Conservation (phyloP, 1,284 basidiomycete species). For the Phaffia rhodozyma region DNA sequence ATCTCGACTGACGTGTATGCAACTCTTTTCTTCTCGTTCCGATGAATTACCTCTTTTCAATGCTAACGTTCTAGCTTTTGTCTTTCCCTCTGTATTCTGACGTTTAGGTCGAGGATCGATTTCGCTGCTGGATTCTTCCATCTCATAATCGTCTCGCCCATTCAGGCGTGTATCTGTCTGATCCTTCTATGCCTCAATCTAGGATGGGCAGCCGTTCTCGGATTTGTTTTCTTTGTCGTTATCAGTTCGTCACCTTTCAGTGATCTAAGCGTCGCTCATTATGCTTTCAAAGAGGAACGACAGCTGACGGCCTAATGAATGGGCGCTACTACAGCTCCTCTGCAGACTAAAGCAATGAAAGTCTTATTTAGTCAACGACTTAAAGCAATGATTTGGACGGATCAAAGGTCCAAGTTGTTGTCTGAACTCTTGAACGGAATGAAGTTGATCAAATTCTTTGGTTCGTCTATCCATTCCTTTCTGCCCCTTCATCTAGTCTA, state of each 20-base stretch:
- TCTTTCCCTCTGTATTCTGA: not conserved
- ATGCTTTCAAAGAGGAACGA: slow-evolving; percentile 7
- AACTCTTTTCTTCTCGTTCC: not conserved
- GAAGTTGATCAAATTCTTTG: slow-evolving; percentile 79
- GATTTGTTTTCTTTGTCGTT: slow-evolving; percentile 40
- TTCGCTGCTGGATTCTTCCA: slow-evolving; percentile 71
- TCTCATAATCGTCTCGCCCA: slow-evolving; percentile 24
- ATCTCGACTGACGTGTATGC: slow-evolving; percentile 70
- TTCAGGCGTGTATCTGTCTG: slow-evolving; percentile 55
- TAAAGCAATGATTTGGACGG: slow-evolving; percentile 77
- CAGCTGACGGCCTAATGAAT: slow-evolving; percentile 24
- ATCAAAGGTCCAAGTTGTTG: slow-evolving; percentile 42
- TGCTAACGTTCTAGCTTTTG: not conserved
- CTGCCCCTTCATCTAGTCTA: not conserved
- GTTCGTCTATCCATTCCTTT: slow-evolving; percentile 46
- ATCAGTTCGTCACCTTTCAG: slow-evolving; percentile 22
- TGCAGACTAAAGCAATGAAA: slow-evolving; percentile 64
- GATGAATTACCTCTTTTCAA: slow-evolving; percentile 18
- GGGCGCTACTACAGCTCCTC: slow-evolving; percentile 34
- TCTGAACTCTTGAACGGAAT: slow-evolving; percentile 62
- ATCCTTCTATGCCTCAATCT: slow-evolving; percentile 56
- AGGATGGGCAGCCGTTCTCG: slow-evolving; percentile 68
- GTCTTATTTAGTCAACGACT: slow-evolving; percentile 56
- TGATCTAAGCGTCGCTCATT: slow-evolving; percentile 9
- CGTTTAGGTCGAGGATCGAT: slow-evolving; percentile 58